Conservation (phyloP, 495 filamentous ascomycete genomes). For the Talaromyces ruber region DNA sequence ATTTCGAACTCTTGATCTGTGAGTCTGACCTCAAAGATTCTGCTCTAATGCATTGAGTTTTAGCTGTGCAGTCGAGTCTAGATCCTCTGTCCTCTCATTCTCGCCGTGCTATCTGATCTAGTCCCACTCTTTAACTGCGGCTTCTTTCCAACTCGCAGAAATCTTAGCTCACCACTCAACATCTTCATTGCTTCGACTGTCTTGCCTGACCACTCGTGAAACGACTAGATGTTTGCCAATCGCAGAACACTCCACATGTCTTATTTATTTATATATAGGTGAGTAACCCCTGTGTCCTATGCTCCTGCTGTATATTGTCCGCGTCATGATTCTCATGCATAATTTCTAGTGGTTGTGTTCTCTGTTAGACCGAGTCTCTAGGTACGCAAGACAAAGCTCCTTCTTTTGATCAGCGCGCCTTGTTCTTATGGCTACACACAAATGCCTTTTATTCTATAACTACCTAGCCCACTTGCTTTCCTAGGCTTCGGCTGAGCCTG, state of each 20-base stretch:
- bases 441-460: not conserved
- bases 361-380: conserved; percentile 1
- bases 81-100: not conserved
- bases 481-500: not conserved
- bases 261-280: not conserved
- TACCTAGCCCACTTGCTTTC: not conserved
- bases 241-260: not conserved
- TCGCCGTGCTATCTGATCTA: not conserved
- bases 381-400: not conserved
- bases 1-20: not conserved
- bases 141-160: not conserved
- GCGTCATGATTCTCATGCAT: not conserved
- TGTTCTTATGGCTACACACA: not conserved
- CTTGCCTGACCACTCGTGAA: not conserved
- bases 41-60: not conserved
- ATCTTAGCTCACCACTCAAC: not conserved
- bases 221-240: not conserved
- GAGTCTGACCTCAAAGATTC: not conserved
- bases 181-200: not conserved
- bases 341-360: not conserved
- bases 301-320: not conserved
- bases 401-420: not conserved
- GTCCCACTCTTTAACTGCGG: conserved; percentile 1
- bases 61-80: not conserved
- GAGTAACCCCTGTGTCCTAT: not conserved